A percentile compares a stretch with the other conserved stretches of the same genome.
Conservation (phyloP, 2,329 filamentous ascomycete genomes). For the Colletotrichum lupini region DNA sequence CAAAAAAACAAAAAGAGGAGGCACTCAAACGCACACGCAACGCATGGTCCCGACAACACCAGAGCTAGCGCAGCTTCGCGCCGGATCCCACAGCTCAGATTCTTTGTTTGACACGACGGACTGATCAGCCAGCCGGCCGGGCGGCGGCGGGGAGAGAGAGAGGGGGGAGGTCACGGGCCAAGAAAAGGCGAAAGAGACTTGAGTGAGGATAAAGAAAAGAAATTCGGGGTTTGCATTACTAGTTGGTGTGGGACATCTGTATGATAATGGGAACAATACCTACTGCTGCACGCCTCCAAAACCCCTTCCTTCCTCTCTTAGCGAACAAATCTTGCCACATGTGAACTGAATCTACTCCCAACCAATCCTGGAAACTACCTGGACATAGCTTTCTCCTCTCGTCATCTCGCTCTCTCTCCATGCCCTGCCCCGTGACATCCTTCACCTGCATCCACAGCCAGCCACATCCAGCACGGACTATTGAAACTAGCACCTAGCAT, state of each 20-base stretch:
- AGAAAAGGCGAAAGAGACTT: not conserved
- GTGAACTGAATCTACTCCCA: slow-evolving; percentile 6
- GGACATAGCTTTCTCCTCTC: not conserved
- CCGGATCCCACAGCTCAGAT: not conserved
- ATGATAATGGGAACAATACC: slow-evolving; percentile 10
- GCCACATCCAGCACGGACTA: not conserved
- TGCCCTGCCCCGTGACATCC: not conserved
- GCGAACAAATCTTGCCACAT: not conserved
- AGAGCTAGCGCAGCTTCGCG: not conserved
- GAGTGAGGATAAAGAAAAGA: not conserved
- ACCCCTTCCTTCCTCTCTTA: not conserved
- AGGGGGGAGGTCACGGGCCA: slow-evolving; percentile 14
- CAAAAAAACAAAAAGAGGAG: no score
- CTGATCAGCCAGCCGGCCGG: slow-evolving; percentile 7
- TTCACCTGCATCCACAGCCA: not conserved
- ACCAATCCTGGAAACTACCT: not conserved
- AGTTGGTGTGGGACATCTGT: not conserved
- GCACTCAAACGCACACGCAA: not conserved
- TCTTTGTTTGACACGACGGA: slow-evolving; percentile 31
- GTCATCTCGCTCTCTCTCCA: not conserved
- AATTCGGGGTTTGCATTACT: slow-evolving; percentile 22
- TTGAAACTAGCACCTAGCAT: not conserved
- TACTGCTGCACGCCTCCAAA: not conserved
- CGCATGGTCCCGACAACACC: not conserved
- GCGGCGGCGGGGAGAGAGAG: slow-evolving; percentile 7